phyloP scores from a whole-genome alignment of 140 eudicot genomes.

The Stevia rebaudiana region DNA sequence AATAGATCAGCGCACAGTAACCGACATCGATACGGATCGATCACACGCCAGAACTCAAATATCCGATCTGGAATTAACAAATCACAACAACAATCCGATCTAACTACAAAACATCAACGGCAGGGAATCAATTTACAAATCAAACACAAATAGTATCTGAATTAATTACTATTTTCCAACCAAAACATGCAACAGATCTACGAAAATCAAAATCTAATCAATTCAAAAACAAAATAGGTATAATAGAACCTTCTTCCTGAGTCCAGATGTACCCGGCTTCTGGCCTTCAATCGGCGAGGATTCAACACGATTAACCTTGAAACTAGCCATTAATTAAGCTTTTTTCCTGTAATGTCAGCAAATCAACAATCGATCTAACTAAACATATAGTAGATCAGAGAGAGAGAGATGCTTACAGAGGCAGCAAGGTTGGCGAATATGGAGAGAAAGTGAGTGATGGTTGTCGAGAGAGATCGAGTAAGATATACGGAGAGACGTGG shows the following conservation, averaged over 20 bases:
- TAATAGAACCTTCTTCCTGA: slow-evolving; percentile 69
- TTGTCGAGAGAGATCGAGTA: not conserved
- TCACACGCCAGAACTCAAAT: slow-evolving; percentile 6
- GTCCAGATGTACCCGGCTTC: slow-evolving; percentile 98
- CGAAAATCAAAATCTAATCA: not conserved
- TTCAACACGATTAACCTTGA: slow-evolving; percentile 61
- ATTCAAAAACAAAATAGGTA: not conserved
- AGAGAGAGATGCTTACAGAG: slow-evolving; percentile 28
- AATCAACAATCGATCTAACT: slow-evolving; percentile 7
- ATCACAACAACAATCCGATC: not conserved
- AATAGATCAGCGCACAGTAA: slow-evolving; percentile 18
- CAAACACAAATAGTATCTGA: slow-evolving; percentile 3
- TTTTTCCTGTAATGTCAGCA: slow-evolving; percentile 6
- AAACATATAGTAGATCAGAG: slow-evolving; percentile 2
- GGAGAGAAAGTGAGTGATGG: slow-evolving; percentile 3
- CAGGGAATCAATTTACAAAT: not conserved
- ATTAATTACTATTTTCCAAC: not conserved
- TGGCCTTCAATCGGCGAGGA: slow-evolving; percentile 81
- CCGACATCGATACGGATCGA: slow-evolving; percentile 9
- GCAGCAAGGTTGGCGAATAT: slow-evolving; percentile 17
- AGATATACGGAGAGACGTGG: slow-evolving; percentile 30
- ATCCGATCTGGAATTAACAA: not conserved
- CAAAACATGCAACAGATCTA: slow-evolving; percentile 24
- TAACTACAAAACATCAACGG: not conserved
- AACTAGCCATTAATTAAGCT: slow-evolving; percentile 47